Conservation (phyloP, 306 rosid genomes). For the Cyamopsis tetragonoloba region DNA sequence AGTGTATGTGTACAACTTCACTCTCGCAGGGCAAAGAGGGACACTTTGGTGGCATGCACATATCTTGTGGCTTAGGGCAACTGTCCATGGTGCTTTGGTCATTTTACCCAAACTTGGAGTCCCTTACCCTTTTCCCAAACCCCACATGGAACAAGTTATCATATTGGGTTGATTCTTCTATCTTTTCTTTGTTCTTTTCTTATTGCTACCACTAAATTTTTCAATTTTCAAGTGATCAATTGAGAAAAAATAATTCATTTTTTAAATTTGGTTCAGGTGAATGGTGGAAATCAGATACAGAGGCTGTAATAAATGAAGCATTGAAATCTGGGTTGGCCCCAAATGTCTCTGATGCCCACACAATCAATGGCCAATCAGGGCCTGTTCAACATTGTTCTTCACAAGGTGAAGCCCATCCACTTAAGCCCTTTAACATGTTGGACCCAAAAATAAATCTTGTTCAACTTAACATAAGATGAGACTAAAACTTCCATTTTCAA, state of each 20-base stretch:
- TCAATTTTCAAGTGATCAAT: background rate
- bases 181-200: background rate
- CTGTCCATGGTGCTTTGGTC: constrained; percentile 77
- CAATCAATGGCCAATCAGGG: constrained; percentile 71
- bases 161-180: constrained; percentile 43
- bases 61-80: constrained; percentile 85
- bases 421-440: background rate
- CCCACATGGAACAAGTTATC: constrained; percentile 57
- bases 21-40: constrained; percentile 87
- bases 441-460: too few species aligned
- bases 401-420: constrained; percentile 41
- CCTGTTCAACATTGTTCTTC: constrained; percentile 44
- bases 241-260: background rate
- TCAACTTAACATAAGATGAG: background rate
- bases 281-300: constrained; percentile 97
- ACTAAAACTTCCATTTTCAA: background rate
- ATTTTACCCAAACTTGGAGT: constrained; percentile 80
- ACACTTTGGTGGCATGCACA: constrained; percentile 94
- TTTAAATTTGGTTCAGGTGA: constrained; percentile 57
- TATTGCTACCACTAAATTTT: background rate
- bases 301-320: constrained; percentile 72
- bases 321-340: constrained; percentile 73
- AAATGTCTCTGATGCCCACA: constrained; percentile 87
- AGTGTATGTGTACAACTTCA: constrained; percentile 59
- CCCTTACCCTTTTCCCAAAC: constrained; percentile 84